phyloP scores from a whole-genome alignment of 306 rosid genomes.

The Ammopiptanthus mongolicus region DNA sequence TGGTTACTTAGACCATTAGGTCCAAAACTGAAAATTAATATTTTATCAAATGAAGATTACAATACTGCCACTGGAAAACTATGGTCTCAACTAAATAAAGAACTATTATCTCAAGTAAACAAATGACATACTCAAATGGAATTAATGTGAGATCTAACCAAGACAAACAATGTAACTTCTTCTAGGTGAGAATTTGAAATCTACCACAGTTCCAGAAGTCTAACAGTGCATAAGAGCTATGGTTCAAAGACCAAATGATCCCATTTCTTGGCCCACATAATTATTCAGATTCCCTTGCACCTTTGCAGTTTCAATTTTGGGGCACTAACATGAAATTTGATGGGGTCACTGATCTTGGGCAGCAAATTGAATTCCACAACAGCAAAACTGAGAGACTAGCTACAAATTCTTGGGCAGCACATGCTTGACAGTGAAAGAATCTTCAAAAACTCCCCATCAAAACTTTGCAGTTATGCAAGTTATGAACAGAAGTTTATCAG shows the following conservation, averaged over 20 bases:
- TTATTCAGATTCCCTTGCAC: slow-evolving; percentile 27
- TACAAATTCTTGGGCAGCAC: slow-evolving; percentile 24
- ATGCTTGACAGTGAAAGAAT: slow-evolving; percentile 10
- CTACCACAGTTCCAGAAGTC: not conserved
- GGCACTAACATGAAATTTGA: slow-evolving; percentile 6
- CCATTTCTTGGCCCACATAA: slow-evolving; percentile 21
- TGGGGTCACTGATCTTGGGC: not conserved
- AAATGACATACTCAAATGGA: not conserved
- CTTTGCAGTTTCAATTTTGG: slow-evolving; percentile 8
- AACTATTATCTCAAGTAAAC: not conserved
- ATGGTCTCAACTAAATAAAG: not conserved
- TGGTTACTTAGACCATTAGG: not conserved
- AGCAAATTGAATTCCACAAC: no score
- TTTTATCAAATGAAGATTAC: slow-evolving; percentile 16
- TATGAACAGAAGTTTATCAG: not conserved
- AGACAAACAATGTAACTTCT: not conserved
- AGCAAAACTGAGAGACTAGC: slow-evolving; percentile 14
- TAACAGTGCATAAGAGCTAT: not conserved
- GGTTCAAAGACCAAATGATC: slow-evolving; percentile 18
- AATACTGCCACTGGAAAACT: not conserved
- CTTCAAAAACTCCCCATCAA: not conserved
- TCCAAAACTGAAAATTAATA: slow-evolving; percentile 2
- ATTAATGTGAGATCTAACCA: slow-evolving; percentile 5
- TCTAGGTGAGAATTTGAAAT: slow-evolving; percentile 1
- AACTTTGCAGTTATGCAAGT: not conserved